Base-by-base conservation (phyloP, 768 basidiomycete genomes). In the Leucogyrophana mollusca region DNA sequence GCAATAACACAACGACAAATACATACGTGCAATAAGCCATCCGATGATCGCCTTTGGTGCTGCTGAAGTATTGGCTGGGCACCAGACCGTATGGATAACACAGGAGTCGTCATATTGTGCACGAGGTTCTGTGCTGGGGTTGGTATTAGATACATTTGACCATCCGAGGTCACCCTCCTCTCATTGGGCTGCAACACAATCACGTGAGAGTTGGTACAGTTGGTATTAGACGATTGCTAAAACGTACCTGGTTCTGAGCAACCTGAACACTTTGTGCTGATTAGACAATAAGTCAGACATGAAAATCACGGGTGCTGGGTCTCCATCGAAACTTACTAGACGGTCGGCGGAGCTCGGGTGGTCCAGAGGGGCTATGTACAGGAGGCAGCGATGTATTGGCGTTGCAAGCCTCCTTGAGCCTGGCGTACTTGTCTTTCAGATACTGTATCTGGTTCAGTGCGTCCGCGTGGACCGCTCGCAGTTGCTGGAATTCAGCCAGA, bases 391-490 rank as follows among this genome's bases (percentile, higher is more conserved):
- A 40, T 18, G 13, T 22, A 11, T 22, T 17, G 9, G 17, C 16
- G 22, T 17, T 20, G 11, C 24, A 16, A 22, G 36, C 24, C 10
- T 39, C 32, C 32, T 51, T 57, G 18, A 64, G 37, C 45, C 36
- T 50, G 1, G 39, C 9, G 43, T 61, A 64, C 39, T 56, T 67
- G 2, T 55, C 56, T 7, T 45, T 34, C 43, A 65, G 36, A 34
- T 51, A 1, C 22, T 36, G 48, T 40, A 57, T 49, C 4, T 64
- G 57, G 21, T 34, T 53, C 17, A 64, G 49, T 22, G 51, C 43
- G 16, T 47, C 58, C 22, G 43, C 16, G 7, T 42, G 10, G 4
- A 49, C 55, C 10, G 9, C 3, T 10, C 20, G 38, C 44, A 45
- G 7, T 6, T 17, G 40, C 9, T 17, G 13, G 4, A 67, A 46